A percentile compares a stretch with the other conserved stretches of the same genome.
Evolutionary conservation across 257 asterid genomes (phyloP).

Genomic region (Jasminum sambac): DNA sequence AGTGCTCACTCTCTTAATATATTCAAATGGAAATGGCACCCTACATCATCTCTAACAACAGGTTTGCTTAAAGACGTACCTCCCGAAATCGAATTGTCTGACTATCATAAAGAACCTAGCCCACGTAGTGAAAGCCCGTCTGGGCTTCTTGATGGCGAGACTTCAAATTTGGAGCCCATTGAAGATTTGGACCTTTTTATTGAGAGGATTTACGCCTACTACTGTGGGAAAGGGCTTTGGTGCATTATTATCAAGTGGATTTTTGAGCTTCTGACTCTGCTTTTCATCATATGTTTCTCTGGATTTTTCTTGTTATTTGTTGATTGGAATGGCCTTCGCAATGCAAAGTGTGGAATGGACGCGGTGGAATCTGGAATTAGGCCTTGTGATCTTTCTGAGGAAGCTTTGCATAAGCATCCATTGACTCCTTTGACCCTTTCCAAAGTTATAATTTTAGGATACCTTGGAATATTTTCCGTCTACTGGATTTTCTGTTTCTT

Average conservation of each 20-base stretch:
- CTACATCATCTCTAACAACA: slow-evolving; percentile 56
- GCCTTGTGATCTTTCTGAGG: slow-evolving; percentile 86
- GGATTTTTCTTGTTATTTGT: slow-evolving; percentile 79
- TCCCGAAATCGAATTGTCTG: slow-evolving; percentile 84
- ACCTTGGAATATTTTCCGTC: slow-evolving; percentile 77
- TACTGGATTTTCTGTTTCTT: slow-evolving; percentile 83
- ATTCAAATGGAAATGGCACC: slow-evolving; percentile 66
- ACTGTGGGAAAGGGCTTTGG: slow-evolving; percentile 96
- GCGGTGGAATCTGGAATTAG: slow-evolving; percentile 96
- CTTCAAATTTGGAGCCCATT: slow-evolving; percentile 65
- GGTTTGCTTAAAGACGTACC: slow-evolving; percentile 66
- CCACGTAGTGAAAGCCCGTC: slow-evolving; percentile 92
- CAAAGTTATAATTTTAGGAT: slow-evolving; percentile 79
- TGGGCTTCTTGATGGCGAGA: slow-evolving; percentile 83
- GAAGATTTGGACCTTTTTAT: slow-evolving; percentile 87
- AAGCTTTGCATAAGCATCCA: slow-evolving; percentile 91
- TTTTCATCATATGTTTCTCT: slow-evolving; percentile 82
- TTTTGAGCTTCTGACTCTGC: slow-evolving; percentile 80
- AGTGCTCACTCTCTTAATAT: slow-evolving; percentile 56
- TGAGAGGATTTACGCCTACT: slow-evolving; percentile 87
- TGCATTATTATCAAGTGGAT: slow-evolving; percentile 90
- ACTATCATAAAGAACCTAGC: slow-evolving; percentile 75
- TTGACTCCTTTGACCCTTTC: slow-evolving; percentile 72
- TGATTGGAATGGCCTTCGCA: slow-evolving; percentile 95
- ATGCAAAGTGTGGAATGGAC: slow-evolving; percentile 98